A percentile compares a stretch with the other conserved stretches of the same genome.
Conservation (phyloP, 345 rosid genomes). For the Citrus unshiu region DNA sequence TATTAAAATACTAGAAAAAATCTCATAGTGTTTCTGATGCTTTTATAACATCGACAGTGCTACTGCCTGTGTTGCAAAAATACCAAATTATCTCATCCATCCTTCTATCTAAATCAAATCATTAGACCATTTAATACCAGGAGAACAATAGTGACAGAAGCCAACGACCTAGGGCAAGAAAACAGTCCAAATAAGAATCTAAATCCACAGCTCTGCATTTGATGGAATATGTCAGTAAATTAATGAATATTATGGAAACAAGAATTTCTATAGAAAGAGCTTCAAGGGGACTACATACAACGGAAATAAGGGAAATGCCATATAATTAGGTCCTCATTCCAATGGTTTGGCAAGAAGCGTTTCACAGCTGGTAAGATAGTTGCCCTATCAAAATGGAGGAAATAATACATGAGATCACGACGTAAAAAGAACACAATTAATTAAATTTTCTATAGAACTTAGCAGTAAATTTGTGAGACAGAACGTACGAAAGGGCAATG, state of each 20-base stretch:
- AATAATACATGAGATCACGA: constrained; percentile 15
- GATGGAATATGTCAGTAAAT: background rate
- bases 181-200: background rate
- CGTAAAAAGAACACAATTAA: background rate
- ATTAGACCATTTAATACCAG: background rate
- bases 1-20: background rate
- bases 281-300: constrained; percentile 47
- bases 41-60: background rate
- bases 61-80: background rate
- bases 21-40: background rate
- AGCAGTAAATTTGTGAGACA: constrained; percentile 9
- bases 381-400: constrained; percentile 53
- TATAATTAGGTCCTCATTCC: constrained; percentile 75
- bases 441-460: background rate
- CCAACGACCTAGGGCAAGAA: background rate
- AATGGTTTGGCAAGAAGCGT: constrained; percentile 63
- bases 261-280: background rate
- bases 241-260: background rate
- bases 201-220: background rate
- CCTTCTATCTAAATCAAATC: background rate
- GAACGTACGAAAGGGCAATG: constrained; percentile 92
- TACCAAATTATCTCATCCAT: background rate
- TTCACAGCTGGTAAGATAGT: constrained; percentile 81
- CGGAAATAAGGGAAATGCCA: constrained; percentile 80
- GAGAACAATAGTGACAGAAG: background rate